Conservation (phyloP, 352 stramenopile species). For the Pythium dissotocum region DNA sequence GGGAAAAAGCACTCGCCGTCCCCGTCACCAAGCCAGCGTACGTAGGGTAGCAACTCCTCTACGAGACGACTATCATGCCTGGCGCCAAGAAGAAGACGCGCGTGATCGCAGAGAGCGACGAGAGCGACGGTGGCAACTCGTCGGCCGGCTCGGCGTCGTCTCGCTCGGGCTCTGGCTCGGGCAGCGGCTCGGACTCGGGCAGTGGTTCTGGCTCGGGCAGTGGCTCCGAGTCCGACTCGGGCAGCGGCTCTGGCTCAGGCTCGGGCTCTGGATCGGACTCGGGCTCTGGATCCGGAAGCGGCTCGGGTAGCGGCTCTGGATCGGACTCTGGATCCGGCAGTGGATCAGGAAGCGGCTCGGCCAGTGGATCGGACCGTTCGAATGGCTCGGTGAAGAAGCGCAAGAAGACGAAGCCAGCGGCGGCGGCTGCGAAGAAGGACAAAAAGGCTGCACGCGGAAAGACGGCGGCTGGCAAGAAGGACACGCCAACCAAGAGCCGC, state of each 20-base stretch:
- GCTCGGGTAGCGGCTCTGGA: constrained; percentile 28
- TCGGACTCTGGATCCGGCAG: constrained; percentile 36
- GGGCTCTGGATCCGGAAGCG: constrained; percentile 19
- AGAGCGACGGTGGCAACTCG: constrained; percentile 58
- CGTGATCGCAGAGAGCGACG: constrained; percentile 70
- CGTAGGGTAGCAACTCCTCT: too few relatives aligned
- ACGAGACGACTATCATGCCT: constrained; percentile 8
- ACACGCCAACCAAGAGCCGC: constrained; percentile 15
- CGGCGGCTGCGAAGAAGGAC: constrained; percentile 41
- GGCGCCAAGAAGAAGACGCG: constrained; percentile 50
- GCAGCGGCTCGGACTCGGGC: constrained; percentile 25
- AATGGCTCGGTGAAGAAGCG: constrained; percentile 33
- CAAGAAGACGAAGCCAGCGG: constrained; percentile 28
- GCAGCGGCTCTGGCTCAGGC: constrained; percentile 22
- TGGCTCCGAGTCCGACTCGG: constrained; percentile 34
- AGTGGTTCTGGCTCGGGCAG: constrained; percentile 31
- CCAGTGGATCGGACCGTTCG: constrained; percentile 38
- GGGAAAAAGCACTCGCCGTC: neutral
- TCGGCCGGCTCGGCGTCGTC: constrained; percentile 64
- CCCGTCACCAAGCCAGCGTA: too few relatives aligned
- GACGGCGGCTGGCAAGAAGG: constrained; percentile 22
- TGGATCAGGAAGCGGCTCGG: constrained; percentile 28
- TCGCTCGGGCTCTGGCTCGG: constrained; percentile 34
- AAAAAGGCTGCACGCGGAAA: constrained; percentile 40
- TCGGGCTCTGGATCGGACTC: constrained; percentile 34